Evolutionary conservation across 257 asterid species (phyloP), one percentile per base, ranked within the genome.

Genomic region (Solanum habrochaites): DNA sequence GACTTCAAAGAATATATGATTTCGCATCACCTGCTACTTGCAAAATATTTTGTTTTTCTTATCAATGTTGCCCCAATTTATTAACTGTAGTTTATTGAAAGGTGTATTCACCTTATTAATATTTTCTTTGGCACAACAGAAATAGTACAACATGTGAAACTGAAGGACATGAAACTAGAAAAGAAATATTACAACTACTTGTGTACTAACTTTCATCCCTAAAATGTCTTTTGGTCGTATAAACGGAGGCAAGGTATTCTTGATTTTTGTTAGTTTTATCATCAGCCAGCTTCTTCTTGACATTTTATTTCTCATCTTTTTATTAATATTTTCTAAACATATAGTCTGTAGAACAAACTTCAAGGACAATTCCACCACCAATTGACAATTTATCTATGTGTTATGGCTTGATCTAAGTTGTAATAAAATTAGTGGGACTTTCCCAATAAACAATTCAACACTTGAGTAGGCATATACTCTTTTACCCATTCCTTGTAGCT

Each of bases 401-500:
- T 95, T 98, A 20, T 96, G 99, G 99, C 91, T 96, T 84, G 98
- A 96, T 88, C 90, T 96, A 81, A 93, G 98, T 87, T 89, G 90
- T 85, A 96, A 96, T 88, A 74, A 84, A 82, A 95, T 96, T 58
- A 92, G 45, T 82, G 98, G 98, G 37, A 75, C 90, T 81, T 92
- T 96, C 89, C 99, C 98, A 77, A 90, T 96, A 9, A 88, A 9
- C 87, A 89, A 67, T 27, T 31, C 92, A 49, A 7, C 86, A 75
- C 89, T 93, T 82, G 21, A 47, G 15, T 58, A 21, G 39, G 62
- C 35, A 64, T 82, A 42, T 45, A 31, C 69, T 82, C 18, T 71
- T 43, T 62, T 47, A 78, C 47, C 9, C 20, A 11, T 81, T 71
- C 5, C 75, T 60, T 87, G 90, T 95, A 96, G 98, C 91, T 98